Evolutionary conservation across 257 asterid genomes (phyloP).

Genomic region (Nicotiana tabacum): DNA sequence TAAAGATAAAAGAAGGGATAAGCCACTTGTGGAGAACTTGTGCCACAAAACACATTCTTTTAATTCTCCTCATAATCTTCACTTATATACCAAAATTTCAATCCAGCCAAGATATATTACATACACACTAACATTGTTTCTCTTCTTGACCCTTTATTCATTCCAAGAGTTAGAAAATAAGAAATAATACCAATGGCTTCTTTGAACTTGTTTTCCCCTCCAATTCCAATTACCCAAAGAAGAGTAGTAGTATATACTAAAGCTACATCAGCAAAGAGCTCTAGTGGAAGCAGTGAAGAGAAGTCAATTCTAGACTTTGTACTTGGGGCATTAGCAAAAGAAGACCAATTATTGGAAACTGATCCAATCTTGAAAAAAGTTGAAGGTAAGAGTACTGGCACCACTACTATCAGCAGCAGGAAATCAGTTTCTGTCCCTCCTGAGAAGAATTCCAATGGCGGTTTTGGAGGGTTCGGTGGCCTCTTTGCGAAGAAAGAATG

Average conservation of each 20-base stretch:
- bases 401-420: constrained; percentile 27
- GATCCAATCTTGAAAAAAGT: constrained; percentile 76
- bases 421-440: constrained; percentile 35
- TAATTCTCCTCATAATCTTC: constrained; percentile 31
- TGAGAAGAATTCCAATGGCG: constrained; percentile 28
- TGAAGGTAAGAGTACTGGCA: constrained; percentile 40
- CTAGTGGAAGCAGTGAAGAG: constrained; percentile 52
- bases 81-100: background rate
- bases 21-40: constrained; percentile 73
- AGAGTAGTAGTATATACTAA: constrained; percentile 36
- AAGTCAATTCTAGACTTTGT: constrained; percentile 61
- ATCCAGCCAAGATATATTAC: constrained; percentile 11
- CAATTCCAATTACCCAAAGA: constrained; percentile 44
- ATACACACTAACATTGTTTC: background rate
- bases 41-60: constrained; percentile 43
- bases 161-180: constrained; percentile 2
- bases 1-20: constrained; percentile 37
- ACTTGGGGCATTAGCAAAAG: constrained; percentile 45
- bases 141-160: background rate
- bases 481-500: constrained; percentile 54
- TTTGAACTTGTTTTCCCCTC: constrained; percentile 53
- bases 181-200: constrained; percentile 47
- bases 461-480: constrained; percentile 52
- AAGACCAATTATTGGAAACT: constrained; percentile 81
- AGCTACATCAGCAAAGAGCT: constrained; percentile 57